Base-by-base conservation (phyloP, 345 rosid genomes). In the Lepidium sativum region DNA sequence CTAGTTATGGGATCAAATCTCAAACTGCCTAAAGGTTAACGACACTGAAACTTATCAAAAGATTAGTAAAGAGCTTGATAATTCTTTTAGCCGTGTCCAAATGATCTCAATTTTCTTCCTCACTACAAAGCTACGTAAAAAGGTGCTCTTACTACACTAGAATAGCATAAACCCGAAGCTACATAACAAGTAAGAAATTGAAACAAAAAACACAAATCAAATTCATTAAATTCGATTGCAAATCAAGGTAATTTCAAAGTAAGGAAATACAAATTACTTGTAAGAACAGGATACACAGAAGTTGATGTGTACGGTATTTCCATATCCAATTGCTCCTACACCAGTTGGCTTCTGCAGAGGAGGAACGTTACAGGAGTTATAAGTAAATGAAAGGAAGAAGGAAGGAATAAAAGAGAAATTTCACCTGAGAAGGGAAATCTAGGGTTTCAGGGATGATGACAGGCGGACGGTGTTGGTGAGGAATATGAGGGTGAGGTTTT, bases 201-300 rank as follows among this genome's bases (percentile, higher is more conserved):
- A 55, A 67, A 21, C 16, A 6, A 13, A 38, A 17, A 21, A 29
- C 29, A 8, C 20, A 23, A 33, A 50, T 49, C 63, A 9, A 55
- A 9, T 34, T 14, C 6, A 13, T 54, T 8, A 34, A 20, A 0
- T 6, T 5, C 9, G n/a, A 51, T 20, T 8, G 29, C 54, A 23
- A 68, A 58, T 39, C 37, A 0, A 52, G 33, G 14, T 32, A 11
- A 12, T 13, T 27, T n/a, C 8, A 20, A 37, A 47, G 8, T 4
- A 49, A 38, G 58, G 58, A 56, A 11, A 44, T 6, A 0, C 2
- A 8, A 58, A 6, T 34, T 59, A 87, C 96, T 79, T 83, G 78
- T 75, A 92, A 15, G 96, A 85, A 74, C 98, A 92, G 38, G 98
- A 92, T 52, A 87, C 84, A 62, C 98, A 89, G 62, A 89, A 89